Conservation (phyloP, 306 rosid genomes). For the Hippophae gyantsensis region DNA sequence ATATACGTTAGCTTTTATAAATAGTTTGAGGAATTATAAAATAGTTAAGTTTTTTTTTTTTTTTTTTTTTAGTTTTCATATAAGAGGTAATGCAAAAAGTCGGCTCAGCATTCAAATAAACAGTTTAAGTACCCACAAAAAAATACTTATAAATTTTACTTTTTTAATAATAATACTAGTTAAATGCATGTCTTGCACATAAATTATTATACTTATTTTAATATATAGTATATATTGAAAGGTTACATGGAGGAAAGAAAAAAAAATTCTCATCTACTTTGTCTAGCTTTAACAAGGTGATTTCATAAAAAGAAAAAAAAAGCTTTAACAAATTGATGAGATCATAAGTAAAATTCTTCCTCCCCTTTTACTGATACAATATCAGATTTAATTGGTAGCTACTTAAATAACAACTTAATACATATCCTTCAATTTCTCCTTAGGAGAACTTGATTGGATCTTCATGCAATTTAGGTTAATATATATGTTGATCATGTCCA, state of each 20-base stretch:
- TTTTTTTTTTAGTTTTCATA: background rate
- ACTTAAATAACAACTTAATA: conserved; percentile 6
- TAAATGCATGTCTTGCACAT: too few relatives aligned
- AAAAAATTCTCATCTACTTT: conserved; percentile 13
- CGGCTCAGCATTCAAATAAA: conserved; percentile 18
- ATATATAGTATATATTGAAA: conserved; percentile 1
- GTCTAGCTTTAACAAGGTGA: conserved; percentile 21
- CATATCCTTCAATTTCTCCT: conserved; percentile 42
- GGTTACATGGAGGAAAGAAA: conserved; percentile 9
- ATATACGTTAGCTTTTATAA: too few relatives aligned
- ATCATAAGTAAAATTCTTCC: conserved; percentile 11
- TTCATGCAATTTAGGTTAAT: background rate
- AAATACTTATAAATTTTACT: background rate
- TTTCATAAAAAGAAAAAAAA: background rate
- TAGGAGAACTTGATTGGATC: conserved; percentile 42
- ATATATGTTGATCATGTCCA: conserved; percentile 44
- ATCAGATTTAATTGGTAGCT: background rate
- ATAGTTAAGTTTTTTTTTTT: too few relatives aligned
- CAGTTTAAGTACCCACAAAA: conserved; percentile 4
- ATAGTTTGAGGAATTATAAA: too few relatives aligned
- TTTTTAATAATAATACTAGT: conserved; percentile 5
- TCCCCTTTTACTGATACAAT: background rate
- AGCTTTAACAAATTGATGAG: conserved; percentile 22
- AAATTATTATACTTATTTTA: too few relatives aligned
- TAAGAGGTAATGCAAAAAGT: conserved; percentile 52